Conservation (phyloP, 2,329 filamentous ascomycete genomes). For the Emmonsiellopsis sp. region DNA sequence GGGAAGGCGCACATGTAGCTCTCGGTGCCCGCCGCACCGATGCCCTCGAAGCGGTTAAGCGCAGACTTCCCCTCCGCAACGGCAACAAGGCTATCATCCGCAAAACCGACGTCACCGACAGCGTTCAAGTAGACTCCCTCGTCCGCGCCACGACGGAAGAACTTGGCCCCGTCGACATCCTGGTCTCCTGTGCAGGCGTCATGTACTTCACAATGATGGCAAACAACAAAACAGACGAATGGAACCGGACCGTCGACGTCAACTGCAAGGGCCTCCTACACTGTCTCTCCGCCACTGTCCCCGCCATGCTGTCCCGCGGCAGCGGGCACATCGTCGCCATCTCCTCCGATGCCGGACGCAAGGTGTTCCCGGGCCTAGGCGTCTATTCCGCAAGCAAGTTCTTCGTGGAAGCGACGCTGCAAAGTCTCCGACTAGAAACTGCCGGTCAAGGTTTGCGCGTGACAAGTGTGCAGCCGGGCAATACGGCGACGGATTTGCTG, state of each 20-base stretch:
- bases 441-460: conserved; percentile 64
- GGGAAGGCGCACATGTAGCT: conserved; percentile 62
- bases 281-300: conserved; percentile 59
- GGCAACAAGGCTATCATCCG: conserved; percentile 53
- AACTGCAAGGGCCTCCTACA: conserved; percentile 78
- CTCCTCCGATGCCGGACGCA: conserved; percentile 71
- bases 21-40: conserved; percentile 62
- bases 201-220: conserved; percentile 90
- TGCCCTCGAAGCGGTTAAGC: conserved; percentile 58
- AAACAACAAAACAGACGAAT: conserved; percentile 62
- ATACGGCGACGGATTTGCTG: conserved; percentile 63
- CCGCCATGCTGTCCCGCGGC: conserved; percentile 60
- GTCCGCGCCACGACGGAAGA: conserved; percentile 49
- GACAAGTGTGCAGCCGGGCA: conserved; percentile 67
- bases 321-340: conserved; percentile 69
- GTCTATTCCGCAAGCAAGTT: conserved; percentile 79
- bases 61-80: conserved; percentile 46
- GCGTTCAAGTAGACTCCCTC: conserved; percentile 56
- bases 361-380: conserved; percentile 70
- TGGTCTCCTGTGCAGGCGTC: conserved; percentile 72
- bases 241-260: conserved; percentile 74
- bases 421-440: conserved; percentile 64
- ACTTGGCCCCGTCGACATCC: conserved; percentile 65
- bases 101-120: conserved; percentile 63
- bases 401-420: conserved; percentile 75